phyloP scores from a whole-genome alignment of 179 eudicot genomes.

The Camellia oleifera region DNA sequence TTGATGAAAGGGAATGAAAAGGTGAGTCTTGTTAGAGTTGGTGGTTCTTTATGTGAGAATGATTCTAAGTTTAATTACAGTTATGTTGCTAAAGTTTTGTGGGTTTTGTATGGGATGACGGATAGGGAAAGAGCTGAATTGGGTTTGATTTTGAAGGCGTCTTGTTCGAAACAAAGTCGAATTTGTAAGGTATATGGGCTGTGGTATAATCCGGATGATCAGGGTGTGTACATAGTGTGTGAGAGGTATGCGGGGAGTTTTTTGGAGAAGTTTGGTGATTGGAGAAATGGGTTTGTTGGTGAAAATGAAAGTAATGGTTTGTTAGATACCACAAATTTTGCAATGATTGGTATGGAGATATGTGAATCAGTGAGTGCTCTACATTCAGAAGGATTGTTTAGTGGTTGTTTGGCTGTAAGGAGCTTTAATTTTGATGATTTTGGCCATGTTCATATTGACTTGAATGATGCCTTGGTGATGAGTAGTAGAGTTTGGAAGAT shows the following conservation, averaged over 20 bases:
- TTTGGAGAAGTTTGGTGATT: constrained; percentile 14
- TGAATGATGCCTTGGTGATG: constrained; percentile 42
- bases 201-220: constrained; percentile 57
- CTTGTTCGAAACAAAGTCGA: constrained; percentile 28
- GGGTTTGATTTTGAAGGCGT: constrained; percentile 31
- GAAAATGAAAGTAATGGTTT: constrained; percentile 1
- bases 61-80: constrained; percentile 40
- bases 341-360: constrained; percentile 47
- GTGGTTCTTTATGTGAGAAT: constrained; percentile 19
- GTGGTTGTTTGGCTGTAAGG: constrained; percentile 50
- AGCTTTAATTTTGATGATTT: constrained; percentile 64
- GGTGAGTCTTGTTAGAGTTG: constrained; percentile 53
- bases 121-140: constrained; percentile 46
- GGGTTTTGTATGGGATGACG: constrained; percentile 47
- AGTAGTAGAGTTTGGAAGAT: constrained; percentile 44
- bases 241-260: constrained; percentile 36
- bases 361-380: constrained; percentile 57
- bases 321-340: constrained; percentile 23
- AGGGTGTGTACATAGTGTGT: constrained; percentile 48
- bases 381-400: constrained; percentile 48
- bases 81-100: constrained; percentile 51
- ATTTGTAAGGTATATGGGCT: constrained; percentile 58
- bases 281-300: constrained; percentile 16
- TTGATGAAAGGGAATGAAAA: constrained; percentile 33
- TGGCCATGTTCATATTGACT: constrained; percentile 50